These are phyloP conservation scores for Sungouiella thailandica DNA, from an alignment of 805 yeast species.

Conservation along the genomic window DNA sequence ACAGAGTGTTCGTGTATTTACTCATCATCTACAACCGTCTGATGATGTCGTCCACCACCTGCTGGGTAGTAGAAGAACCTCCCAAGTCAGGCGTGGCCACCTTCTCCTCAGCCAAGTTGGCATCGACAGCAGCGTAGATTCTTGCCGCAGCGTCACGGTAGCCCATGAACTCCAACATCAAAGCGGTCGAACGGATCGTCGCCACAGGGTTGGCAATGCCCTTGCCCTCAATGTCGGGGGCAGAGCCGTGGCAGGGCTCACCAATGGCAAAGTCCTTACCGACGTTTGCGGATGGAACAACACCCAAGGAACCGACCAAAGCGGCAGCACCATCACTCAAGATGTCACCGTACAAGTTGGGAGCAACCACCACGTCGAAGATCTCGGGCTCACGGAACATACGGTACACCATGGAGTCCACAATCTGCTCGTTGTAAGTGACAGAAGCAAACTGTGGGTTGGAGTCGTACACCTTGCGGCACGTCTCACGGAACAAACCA, in stretches of 20 bases:
- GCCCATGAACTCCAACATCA: constrained; percentile 97
- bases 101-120: constrained; percentile 74
- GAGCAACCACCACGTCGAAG: constrained; percentile 97
- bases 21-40: constrained; percentile 29
- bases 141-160: constrained; percentile 83
- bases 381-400: constrained; percentile 98
- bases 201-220: constrained; percentile 96
- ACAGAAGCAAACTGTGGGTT: constrained; percentile 56
- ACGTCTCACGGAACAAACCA: constrained; percentile 92
- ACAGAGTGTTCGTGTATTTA: neutral
- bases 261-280: constrained; percentile 96
- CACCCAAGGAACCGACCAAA: constrained; percentile 94
- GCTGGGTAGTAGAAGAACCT: constrained; percentile 80
- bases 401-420: constrained; percentile 98
- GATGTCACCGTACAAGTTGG: constrained; percentile 96
- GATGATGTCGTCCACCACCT: constrained; percentile 82
- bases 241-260: constrained; percentile 99
- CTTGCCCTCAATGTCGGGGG: constrained; percentile 96
- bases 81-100: constrained; percentile 93
- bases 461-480: constrained; percentile 54
- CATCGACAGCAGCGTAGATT: constrained; percentile 92
- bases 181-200: constrained; percentile 94
- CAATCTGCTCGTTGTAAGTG: constrained; percentile 88
- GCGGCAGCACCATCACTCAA: constrained; percentile 98
- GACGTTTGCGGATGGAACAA: constrained; percentile 96